Evolutionary conservation across 2,329 filamentous ascomycete species (phyloP), one percentile per base, ranked within the genome.

Genomic region (Acrocalymma vagum): DNA sequence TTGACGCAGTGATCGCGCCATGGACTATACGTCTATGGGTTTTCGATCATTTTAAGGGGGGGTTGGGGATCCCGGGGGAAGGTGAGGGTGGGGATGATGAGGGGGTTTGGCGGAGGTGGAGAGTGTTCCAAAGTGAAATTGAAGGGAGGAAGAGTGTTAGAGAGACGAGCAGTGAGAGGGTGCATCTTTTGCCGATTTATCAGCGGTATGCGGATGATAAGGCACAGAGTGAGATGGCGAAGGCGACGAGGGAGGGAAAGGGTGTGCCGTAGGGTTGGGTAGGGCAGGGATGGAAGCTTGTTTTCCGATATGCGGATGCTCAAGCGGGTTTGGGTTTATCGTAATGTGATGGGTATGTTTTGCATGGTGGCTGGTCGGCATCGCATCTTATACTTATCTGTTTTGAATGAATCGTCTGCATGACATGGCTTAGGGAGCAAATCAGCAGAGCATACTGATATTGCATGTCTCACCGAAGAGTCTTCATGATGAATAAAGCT

Each of bases 1-100:
- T 90, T 10, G 88, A 93, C 64, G 74, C 90, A 16, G 79, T 83
- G 48, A 71, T 91, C 3, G 87, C 84, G 24, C 88, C 88, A 0
- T 92, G 87, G 87, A 83, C 84, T 0, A 79, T 84, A 38, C 76
- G 88, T 10, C 62, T 90, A 14, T 92, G 87, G 74, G 72, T 90
- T 5, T 85, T 92, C 52, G 86, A 92, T 54, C 78, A 89, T 48
- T 92, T 86, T 62, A 92, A 92, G 41, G 76, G 74, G 2, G 79
- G 79, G 0, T 46, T 77, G n/a, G 74, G 75, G 0, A 72, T 83
- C 26, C 78, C 78, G 2, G 69, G 49, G 34, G 61, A 73, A 22
- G 78, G 78, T 0, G 30, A 76, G 35, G 75, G 72, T 3, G 78
- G 74, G 1, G 72, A 76, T 6, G 80, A 87, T 24, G 81, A 82